Percentiles rank a stretch among this genome's conserved stretches.
Conservation (phyloP, 768 basidiomycete genomes). For the Coprinopsis sp. region DNA sequence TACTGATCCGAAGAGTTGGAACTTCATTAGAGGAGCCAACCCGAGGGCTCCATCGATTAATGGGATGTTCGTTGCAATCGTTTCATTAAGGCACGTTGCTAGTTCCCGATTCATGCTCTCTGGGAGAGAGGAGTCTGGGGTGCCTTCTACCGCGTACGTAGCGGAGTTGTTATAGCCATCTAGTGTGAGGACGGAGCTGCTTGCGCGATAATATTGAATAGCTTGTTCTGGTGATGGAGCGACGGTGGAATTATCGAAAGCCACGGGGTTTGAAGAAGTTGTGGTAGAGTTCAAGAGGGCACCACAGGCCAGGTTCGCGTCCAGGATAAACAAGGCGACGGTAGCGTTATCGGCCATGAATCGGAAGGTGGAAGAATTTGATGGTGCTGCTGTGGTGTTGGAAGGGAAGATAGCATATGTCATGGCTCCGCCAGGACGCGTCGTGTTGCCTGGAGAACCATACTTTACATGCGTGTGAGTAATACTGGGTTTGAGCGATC, state of each 20-base stretch:
- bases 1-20: not conserved
- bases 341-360: constrained; percentile 44
- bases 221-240: constrained; percentile 41
- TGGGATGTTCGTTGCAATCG: constrained; percentile 15
- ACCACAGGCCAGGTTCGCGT: constrained; percentile 41
- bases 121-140: constrained; percentile 12
- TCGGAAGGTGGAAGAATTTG: constrained; percentile 31
- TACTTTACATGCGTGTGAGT: constrained; percentile 28
- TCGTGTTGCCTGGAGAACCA: constrained; percentile 35
- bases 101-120: constrained; percentile 10
- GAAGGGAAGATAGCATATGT: constrained; percentile 38
- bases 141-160: constrained; percentile 26
- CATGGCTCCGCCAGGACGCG: constrained; percentile 42
- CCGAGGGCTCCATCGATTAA: constrained; percentile 13
- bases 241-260: constrained; percentile 7
- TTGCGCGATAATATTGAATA: constrained; percentile 57
- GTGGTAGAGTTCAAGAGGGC: constrained; percentile 27
- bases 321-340: constrained; percentile 32
- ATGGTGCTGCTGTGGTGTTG: constrained; percentile 25
- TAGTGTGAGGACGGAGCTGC: constrained; percentile 48
- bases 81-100: constrained; percentile 16
- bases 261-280: constrained; percentile 27
- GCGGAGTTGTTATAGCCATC: constrained; percentile 60
- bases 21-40: not conserved
- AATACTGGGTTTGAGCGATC: not conserved